Conservation (phyloP, 1,284 basidiomycete species). For the Pulveroboletus ridleyi region DNA sequence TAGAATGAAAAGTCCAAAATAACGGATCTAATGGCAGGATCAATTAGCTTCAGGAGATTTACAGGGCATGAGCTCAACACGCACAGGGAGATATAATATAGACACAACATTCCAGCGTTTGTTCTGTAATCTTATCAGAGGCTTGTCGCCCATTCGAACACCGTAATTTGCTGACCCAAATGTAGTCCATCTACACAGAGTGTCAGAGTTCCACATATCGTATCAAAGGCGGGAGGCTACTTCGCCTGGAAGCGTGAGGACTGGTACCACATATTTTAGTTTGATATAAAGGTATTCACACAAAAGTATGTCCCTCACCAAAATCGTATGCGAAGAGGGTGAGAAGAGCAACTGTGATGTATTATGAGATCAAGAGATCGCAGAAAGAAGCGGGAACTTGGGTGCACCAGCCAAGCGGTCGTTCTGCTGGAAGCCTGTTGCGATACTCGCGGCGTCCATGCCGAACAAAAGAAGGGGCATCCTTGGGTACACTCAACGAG, state of each 20-base stretch:
- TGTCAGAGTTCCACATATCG: background rate
- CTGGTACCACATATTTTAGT: slow-evolving; percentile 6
- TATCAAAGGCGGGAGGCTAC: slow-evolving; percentile 1
- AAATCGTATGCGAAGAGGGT: slow-evolving; percentile 20
- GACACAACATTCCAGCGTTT: slow-evolving; percentile 23
- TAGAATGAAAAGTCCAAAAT: slow-evolving; percentile 19
- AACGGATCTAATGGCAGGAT: slow-evolving; percentile 13
- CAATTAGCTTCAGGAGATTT: background rate
- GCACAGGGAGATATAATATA: slow-evolving; percentile 15
- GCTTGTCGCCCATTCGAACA: background rate
- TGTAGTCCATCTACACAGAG: slow-evolving; percentile 19
- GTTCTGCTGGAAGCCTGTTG: background rate
- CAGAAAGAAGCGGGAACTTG: background rate
- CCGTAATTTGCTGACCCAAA: slow-evolving; percentile 18
- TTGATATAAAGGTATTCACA: background rate
- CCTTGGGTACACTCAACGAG: no score
- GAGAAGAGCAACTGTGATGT: slow-evolving; percentile 7
- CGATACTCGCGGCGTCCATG: slow-evolving; percentile 5
- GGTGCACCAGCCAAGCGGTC: slow-evolving; percentile 8
- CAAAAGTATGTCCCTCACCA: slow-evolving; percentile 5
- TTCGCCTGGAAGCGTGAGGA: slow-evolving; percentile 20
- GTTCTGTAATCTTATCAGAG: slow-evolving; percentile 13
- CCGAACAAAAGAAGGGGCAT: no score
- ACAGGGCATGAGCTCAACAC: background rate
- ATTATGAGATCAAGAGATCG: background rate